A percentile compares a stretch with the other conserved stretches of the same genome.
Evolutionary conservation across 352 stramenopile species (phyloP).

Genomic region (Globisporangium nagaii): DNA sequence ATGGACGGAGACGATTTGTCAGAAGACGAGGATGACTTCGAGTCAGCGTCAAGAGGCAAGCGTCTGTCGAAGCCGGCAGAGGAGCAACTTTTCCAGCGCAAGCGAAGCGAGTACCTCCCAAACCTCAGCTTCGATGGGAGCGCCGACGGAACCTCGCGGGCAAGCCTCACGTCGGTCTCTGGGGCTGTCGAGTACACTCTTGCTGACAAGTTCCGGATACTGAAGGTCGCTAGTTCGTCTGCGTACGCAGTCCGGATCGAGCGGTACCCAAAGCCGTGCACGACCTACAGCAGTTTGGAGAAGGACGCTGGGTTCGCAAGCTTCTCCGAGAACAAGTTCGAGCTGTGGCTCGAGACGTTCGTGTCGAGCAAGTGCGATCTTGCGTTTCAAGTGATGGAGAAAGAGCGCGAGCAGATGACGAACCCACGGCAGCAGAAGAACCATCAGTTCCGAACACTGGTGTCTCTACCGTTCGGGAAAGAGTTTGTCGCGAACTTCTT

Average conservation of each 20-base stretch:
- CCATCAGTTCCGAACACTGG: slow-evolving; percentile 57
- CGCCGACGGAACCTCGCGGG: slow-evolving; percentile 14
- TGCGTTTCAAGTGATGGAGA: slow-evolving; percentile 43
- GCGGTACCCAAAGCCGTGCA: slow-evolving; percentile 68
- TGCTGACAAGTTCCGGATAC: slow-evolving; percentile 59
- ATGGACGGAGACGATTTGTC: slow-evolving; percentile 64
- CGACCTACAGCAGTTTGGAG: slow-evolving; percentile 65
- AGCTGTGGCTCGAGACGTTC: slow-evolving; percentile 66
- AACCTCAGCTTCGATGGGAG: slow-evolving; percentile 40
- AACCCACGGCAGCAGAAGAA: slow-evolving; percentile 68
- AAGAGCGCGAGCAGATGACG: slow-evolving; percentile 33
- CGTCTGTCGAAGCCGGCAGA: slow-evolving; percentile 27
- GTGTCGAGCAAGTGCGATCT: slow-evolving; percentile 47
- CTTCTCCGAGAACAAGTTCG: slow-evolving; percentile 68
- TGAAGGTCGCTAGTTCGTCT: slow-evolving; percentile 67
- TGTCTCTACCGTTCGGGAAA: slow-evolving; percentile 61
- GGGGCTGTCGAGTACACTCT: slow-evolving; percentile 54
- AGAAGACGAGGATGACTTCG: slow-evolving; percentile 42
- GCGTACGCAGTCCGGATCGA: slow-evolving; percentile 76
- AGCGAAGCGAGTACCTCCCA: slow-evolving; percentile 30
- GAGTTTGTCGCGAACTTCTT: slow-evolving; percentile 67
- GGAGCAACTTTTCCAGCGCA: slow-evolving; percentile 59
- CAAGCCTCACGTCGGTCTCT: slow-evolving; percentile 53
- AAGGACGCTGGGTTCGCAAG: slow-evolving; percentile 40
- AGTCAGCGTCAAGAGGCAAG: slow-evolving; percentile 2